Conservation (phyloP, 139 green algal genomes). For the Coelastrella sp. region DNA sequence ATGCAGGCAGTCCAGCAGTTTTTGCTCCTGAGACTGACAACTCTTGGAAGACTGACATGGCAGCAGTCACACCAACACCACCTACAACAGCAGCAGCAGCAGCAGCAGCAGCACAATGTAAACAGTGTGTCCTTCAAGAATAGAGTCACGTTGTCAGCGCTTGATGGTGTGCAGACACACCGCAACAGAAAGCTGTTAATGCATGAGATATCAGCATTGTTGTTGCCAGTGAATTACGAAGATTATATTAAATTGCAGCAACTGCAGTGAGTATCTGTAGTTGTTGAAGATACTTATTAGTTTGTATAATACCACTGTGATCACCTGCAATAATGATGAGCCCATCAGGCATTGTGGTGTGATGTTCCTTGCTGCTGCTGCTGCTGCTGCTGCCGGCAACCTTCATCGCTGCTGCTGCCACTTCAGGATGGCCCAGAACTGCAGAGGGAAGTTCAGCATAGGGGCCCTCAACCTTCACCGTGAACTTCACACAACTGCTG, state of each 20-base stretch:
- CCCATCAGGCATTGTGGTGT: background rate
- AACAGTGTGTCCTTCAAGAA: background rate
- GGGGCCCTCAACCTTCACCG: constrained; percentile 29
- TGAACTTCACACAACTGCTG: background rate
- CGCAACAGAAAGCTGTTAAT: no score
- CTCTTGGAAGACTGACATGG: constrained; percentile 36
- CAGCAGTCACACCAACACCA: constrained; percentile 21
- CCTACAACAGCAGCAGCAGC: background rate
- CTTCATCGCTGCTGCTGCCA: background rate
- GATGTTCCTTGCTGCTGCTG: background rate
- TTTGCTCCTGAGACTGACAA: background rate
- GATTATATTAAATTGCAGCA: background rate
- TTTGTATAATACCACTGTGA: background rate
- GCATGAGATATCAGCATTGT: no score
- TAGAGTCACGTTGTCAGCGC: background rate
- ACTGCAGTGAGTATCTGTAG: background rate
- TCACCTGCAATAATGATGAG: constrained; percentile 21
- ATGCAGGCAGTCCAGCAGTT: background rate
- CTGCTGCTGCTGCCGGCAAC: constrained; percentile 7
- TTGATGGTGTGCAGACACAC: background rate
- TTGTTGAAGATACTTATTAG: background rate
- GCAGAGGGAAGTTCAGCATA: constrained; percentile 37
- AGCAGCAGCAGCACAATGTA: background rate
- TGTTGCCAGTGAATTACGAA: background rate
- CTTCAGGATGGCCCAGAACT: constrained; percentile 33